phyloP scores from a whole-genome alignment of 768 basidiomycete species.

The Rhodosporidiobolus odoratus region DNA sequence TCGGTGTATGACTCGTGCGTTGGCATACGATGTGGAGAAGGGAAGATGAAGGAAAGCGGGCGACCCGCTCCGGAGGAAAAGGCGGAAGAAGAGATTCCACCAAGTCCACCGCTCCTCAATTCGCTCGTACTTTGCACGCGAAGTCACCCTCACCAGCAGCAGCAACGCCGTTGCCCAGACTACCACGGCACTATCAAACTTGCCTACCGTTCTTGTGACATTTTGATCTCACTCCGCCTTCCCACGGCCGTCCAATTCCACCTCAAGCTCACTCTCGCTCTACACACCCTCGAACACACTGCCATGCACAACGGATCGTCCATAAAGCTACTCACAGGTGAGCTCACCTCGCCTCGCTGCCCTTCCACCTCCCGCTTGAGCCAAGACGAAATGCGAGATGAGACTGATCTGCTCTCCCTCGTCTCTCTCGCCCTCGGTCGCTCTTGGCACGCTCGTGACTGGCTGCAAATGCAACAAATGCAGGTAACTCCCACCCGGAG shows the following conservation, averaged over 20 bases:
- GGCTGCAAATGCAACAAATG: background rate
- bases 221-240: background rate
- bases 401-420: background rate
- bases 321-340: conserved; percentile 51
- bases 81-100: background rate
- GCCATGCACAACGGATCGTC: conserved; percentile 43
- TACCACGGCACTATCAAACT: too few relatives aligned
- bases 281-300: background rate
- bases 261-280: background rate
- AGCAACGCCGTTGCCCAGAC: background rate
- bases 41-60: background rate
- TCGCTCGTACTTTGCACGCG: background rate
- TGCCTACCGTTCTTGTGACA: too few relatives aligned
- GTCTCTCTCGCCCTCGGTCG: background rate
- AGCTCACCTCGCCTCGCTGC: background rate
- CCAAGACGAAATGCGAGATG: background rate
- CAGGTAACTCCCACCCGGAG: conserved; percentile 97
- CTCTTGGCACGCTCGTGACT: background rate
- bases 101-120: background rate
- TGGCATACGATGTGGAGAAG: too few relatives aligned
- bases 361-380: background rate
- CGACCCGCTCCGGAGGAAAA: background rate
- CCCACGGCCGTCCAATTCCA: background rate
- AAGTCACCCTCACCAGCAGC: too few relatives aligned
- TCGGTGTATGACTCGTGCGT: too few relatives aligned